Conservation (phyloP, 805 yeast species). For the Candida golubevii region DNA sequence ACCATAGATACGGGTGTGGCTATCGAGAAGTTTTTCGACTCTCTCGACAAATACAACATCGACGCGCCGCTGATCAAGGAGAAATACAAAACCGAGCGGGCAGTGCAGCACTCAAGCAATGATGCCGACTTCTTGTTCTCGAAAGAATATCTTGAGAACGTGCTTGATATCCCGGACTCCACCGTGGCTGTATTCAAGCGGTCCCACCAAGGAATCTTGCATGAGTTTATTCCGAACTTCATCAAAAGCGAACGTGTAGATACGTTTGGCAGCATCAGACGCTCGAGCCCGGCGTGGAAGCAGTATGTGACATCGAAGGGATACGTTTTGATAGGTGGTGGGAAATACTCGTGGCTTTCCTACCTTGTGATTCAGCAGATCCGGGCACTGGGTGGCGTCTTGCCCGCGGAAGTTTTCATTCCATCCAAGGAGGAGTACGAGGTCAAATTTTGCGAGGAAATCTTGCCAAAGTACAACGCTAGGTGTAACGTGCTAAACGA, state of each 20-base stretch:
- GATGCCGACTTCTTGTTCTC: slow-evolving; percentile 41
- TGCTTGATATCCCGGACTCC: slow-evolving; percentile 37
- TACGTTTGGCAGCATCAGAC: slow-evolving; percentile 34
- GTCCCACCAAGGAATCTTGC: slow-evolving; percentile 35
- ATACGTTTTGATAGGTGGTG: slow-evolving; percentile 52
- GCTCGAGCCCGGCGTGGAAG: slow-evolving; percentile 38
- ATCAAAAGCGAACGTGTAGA: slow-evolving; percentile 22
- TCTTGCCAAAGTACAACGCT: slow-evolving; percentile 43
- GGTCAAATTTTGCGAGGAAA: slow-evolving; percentile 39
- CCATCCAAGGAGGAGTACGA: slow-evolving; percentile 45
- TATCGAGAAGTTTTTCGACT: slow-evolving; percentile 23
- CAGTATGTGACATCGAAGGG: slow-evolving; percentile 31
- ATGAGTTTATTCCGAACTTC: slow-evolving; percentile 26
- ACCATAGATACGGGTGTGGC: neutral
- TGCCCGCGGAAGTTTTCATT: slow-evolving; percentile 51
- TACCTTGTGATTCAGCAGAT: slow-evolving; percentile 46
- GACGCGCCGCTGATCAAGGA: slow-evolving; percentile 36
- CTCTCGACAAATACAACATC: slow-evolving; percentile 33
- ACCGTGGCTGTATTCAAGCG: slow-evolving; percentile 31
- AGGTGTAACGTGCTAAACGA: slow-evolving; percentile 43
- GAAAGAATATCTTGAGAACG: slow-evolving; percentile 41
- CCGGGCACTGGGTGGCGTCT: slow-evolving; percentile 38
- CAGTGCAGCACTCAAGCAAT: slow-evolving; percentile 39
- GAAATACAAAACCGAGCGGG: slow-evolving; percentile 37
- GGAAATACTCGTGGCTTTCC: slow-evolving; percentile 47